These are phyloP conservation scores for Leccinellum albellum DNA, from an alignment of 768 basidiomycete genomes.

Conservation along the genomic window DNA sequence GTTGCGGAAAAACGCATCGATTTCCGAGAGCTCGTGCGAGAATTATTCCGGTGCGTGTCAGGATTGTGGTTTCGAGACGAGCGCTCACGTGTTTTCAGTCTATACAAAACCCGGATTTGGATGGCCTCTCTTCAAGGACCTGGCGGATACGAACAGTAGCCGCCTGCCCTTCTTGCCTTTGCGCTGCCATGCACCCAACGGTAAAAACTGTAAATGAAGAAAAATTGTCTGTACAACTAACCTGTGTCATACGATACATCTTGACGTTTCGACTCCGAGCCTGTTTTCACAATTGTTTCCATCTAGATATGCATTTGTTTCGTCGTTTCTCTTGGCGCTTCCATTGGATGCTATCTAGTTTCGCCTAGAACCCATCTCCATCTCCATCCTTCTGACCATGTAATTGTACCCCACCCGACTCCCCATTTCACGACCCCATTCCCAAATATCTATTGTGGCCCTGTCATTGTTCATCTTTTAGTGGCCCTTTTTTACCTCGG, in stretches of 20 bases:
- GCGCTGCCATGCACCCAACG: not conserved
- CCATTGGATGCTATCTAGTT: conserved; percentile 29
- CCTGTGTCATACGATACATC: conserved; percentile 20
- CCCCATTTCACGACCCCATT: not conserved
- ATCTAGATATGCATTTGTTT: conserved; percentile 33
- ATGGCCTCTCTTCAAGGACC: conserved; percentile 78
- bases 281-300: conserved; percentile 9
- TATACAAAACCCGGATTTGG: conserved; percentile 96
- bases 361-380: conserved; percentile 25
- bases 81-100: conserved; percentile 35
- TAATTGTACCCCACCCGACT: conserved; percentile 18
- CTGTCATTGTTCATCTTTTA: not conserved
- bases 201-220: conserved; percentile 1
- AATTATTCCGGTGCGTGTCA: conserved; percentile 71
- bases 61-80: not conserved
- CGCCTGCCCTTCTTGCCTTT: not conserved
- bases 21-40: conserved; percentile 93
- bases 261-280: conserved; percentile 10
- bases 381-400: conserved; percentile 7
- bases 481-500: not conserved
- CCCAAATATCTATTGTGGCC: conserved; percentile 20
- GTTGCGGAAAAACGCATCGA: conserved; percentile 93
- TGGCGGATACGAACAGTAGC: conserved; percentile 41
- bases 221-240: conserved; percentile 9
- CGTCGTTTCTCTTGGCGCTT: not conserved